Base-by-base conservation (phyloP, 2,329 filamentous ascomycete genomes). In the Arthroderma sp. region DNA sequence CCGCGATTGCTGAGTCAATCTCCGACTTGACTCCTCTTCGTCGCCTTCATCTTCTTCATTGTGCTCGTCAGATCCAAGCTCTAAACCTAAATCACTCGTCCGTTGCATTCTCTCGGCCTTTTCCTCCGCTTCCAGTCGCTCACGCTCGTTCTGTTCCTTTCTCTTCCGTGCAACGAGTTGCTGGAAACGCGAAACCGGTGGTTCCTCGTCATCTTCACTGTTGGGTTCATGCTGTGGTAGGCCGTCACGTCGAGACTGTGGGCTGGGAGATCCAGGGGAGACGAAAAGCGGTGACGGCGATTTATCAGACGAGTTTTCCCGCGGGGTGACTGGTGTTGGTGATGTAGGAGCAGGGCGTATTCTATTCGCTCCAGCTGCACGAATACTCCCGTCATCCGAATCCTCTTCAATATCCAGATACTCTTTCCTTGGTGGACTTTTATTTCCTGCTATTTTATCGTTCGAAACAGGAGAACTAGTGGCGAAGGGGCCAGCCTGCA, bases 81-180 rank as follows among this genome's bases (percentile, higher is more conserved):
- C 50, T 31, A 50, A 43, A 36, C 47, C 47, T 22, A 48, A 9
- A 15, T 45, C 47, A 51, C 48, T 61, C 47, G 49, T 57, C 49
- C 48, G 53, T 42, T 58, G 57, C 42, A 49, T 49, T 37, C 57
- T 58, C 7, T 59, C 61, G 5, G 60, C 61, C 42, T 59, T 61
- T 55, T 63, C 67, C 52, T 64, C 61, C 32, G 57, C 61, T 53
- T 69, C 66, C 37, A 58, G 72, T 15, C 74, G 77, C 54, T 91
- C 81, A 42, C 72, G 77, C 3, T 76, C 81, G 32, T 11, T 34
- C 32, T 80, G 66, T 5, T 91, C 81, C 49, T 80, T 73, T 41
- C 80, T 76, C 57, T 89, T 91, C 54, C 78, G 75, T 38, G 78
- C 78, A 7, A 91, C 74, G 0, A 93, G 74, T 5, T 81, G 82